Evolutionary conservation across 1,139 yeast genomes (phyloP).

Genomic region (Pichia sp.): DNA sequence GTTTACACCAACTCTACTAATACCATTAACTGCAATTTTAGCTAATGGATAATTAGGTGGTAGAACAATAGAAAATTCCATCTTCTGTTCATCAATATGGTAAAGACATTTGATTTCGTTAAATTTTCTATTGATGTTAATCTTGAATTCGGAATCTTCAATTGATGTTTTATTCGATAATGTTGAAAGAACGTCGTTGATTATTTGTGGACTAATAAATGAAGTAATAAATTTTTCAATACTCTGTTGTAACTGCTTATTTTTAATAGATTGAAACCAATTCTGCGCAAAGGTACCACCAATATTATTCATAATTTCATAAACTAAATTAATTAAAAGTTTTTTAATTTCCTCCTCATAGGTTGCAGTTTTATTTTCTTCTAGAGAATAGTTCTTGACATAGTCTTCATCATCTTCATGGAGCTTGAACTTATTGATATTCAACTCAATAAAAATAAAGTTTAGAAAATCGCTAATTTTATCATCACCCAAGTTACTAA

Average conservation of each 20-base stretch:
- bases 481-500: conserved; percentile 47
- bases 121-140: conserved; percentile 55
- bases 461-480: conserved; percentile 43
- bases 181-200: conserved; percentile 45
- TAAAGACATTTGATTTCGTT: conserved; percentile 72
- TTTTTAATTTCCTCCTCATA: conserved; percentile 33
- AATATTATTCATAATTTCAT: conserved; percentile 47
- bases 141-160: conserved; percentile 51
- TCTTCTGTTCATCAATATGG: conserved; percentile 78
- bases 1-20: conserved; percentile 78
- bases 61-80: conserved; percentile 70
- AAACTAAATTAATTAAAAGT: conserved; percentile 50
- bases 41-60: conserved; percentile 72
- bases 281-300: conserved; percentile 58
- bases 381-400: conserved; percentile 16
- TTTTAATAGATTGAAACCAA: conserved; percentile 65
- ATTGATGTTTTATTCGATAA: conserved; percentile 29
- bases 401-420: conserved; percentile 17
- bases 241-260: conserved; percentile 47
- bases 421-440: conserved; percentile 35
- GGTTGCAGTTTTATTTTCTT: conserved; percentile 17
- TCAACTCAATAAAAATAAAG: conserved; percentile 45
- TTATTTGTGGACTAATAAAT: conserved; percentile 58
- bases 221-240: conserved; percentile 59
- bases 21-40: conserved; percentile 69